Base-by-base conservation (phyloP, 768 basidiomycete genomes). In the Flagelloscypha sp. region DNA sequence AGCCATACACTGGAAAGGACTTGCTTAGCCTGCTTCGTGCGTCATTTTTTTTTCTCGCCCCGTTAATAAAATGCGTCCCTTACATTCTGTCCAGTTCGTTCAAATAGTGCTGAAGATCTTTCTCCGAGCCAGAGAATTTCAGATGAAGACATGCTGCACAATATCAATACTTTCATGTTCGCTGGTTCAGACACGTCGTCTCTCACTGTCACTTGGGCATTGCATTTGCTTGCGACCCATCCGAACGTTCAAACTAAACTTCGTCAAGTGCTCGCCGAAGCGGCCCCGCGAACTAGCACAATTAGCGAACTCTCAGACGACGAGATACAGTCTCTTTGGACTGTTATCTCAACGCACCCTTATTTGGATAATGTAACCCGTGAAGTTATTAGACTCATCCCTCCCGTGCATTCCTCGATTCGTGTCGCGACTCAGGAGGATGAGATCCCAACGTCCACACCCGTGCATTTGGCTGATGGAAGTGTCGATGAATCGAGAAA, bases 101-200 rank as follows among this genome's bases (percentile, higher is more conserved):
- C 88, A 2, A 94, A 93, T 54, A 49, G 76, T 40, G 76, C 85
- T 2, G 71, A 63, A 0, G 84, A 89, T 41, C 61, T 86, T 11
- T 67, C 76, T 21, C 62, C 63, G 0, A 77, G 82, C 32, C 75
- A 82, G 43, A 73, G 79, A 23, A 78, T 94, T 45, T 83, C 88
- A 0, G 92, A 95, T 49, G 77, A 83, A 20, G 92, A 94, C 48
- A 79, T 93, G 33, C 65, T 90, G 8, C 66, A 86, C 49, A 89
- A 79, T 40, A 79, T 93, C 56, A 87, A 84, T 47, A 90, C 88
- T 0, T 84, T 93, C 54, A 76, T 90, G 68, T 88, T 90, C 52
- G 87, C 84, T 15, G 90, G 90, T 4, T 86, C 89, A 9, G 88
- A 93, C 48, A 87, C 88, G 1, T 82, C 82, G 8, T 84, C 84